These are phyloP conservation scores for Candida khao-thaluensis DNA, from an alignment of 805 yeast species.

Conservation along the genomic window DNA sequence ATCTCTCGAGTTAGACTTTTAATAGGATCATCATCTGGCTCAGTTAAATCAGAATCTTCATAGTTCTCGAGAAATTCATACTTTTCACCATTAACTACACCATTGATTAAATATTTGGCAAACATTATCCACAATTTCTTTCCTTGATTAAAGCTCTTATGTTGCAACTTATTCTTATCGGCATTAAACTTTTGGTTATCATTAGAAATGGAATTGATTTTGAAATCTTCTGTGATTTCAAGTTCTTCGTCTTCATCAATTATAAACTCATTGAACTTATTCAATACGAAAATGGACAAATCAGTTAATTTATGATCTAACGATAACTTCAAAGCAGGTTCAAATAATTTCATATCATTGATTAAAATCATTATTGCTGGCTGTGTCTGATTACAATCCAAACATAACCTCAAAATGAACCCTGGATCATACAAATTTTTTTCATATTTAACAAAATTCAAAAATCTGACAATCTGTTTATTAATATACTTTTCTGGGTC, in stretches of 20 bases:
- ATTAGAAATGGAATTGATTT: constrained; percentile 1
- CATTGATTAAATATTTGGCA: constrained; percentile 47
- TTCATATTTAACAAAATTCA: constrained; percentile 26
- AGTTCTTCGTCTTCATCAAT: constrained; percentile 12
- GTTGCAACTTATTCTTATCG: constrained; percentile 33
- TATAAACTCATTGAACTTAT: constrained; percentile 28
- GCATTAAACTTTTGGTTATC: constrained; percentile 28
- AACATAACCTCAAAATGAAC: constrained; percentile 71
- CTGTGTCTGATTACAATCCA: constrained; percentile 53
- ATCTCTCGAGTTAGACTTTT: constrained; percentile 15
- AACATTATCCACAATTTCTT: constrained; percentile 75
- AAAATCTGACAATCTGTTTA: constrained; percentile 32
- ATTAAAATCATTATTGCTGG: constrained; percentile 77
- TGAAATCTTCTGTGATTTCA: constrained; percentile 7
- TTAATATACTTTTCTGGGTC: constrained; percentile 13
- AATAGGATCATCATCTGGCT: constrained; percentile 9
- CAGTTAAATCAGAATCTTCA: constrained; percentile 7
- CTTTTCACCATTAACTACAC: constrained; percentile 23
- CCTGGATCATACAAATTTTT: constrained; percentile 57
- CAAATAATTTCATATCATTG: constrained; percentile 59
- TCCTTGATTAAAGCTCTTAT: constrained; percentile 42
- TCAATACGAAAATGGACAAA: constrained; percentile 43
- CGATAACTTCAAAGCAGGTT: constrained; percentile 79
- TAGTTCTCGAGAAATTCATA: constrained; percentile 17
- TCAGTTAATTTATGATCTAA: constrained; percentile 58